phyloP scores from a whole-genome alignment of 192 early-diverging fungal genomes.

The Backusella parvicylindrica region DNA sequence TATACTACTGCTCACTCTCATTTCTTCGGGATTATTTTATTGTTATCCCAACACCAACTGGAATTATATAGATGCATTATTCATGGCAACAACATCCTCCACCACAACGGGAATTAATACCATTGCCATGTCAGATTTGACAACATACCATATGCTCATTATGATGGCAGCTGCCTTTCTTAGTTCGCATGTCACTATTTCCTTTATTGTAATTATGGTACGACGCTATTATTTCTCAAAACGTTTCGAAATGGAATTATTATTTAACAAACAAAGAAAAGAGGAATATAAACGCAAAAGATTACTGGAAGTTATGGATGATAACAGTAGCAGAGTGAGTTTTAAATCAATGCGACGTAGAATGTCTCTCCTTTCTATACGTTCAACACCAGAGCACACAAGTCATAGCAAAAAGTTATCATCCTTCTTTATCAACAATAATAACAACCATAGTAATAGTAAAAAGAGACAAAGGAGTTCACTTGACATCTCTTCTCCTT shows the following conservation, averaged over 20 bases:
- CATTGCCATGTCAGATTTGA: slow-evolving; percentile 21
- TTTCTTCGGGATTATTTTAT: slow-evolving; percentile 25
- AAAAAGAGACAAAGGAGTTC: not conserved
- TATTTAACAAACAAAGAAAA: slow-evolving; percentile 11
- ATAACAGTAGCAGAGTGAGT: not conserved
- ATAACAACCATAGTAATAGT: not conserved
- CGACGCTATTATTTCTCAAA: slow-evolving; percentile 27
- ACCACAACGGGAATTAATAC: slow-evolving; percentile 35
- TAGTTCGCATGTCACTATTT: slow-evolving; percentile 21
- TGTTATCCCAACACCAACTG: slow-evolving; percentile 15
- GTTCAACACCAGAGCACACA: not conserved
- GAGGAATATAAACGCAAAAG: not conserved
- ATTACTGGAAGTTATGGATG: not conserved
- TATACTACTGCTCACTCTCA: slow-evolving; percentile 16
- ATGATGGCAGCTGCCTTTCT: slow-evolving; percentile 21
- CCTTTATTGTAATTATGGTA: slow-evolving; percentile 18
- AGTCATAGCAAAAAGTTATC: not conserved
- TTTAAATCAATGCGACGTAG: not conserved
- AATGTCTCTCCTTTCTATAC: slow-evolving; percentile 9
- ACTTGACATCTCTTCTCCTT: not conserved
- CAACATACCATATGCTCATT: slow-evolving; percentile 21
- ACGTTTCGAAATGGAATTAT: slow-evolving; percentile 24
- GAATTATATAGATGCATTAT: slow-evolving; percentile 29
- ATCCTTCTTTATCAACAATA: not conserved
- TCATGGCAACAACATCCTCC: slow-evolving; percentile 17